Conservation (phyloP, 805 yeast genomes). For the Helenozyma baotianmanensis region DNA sequence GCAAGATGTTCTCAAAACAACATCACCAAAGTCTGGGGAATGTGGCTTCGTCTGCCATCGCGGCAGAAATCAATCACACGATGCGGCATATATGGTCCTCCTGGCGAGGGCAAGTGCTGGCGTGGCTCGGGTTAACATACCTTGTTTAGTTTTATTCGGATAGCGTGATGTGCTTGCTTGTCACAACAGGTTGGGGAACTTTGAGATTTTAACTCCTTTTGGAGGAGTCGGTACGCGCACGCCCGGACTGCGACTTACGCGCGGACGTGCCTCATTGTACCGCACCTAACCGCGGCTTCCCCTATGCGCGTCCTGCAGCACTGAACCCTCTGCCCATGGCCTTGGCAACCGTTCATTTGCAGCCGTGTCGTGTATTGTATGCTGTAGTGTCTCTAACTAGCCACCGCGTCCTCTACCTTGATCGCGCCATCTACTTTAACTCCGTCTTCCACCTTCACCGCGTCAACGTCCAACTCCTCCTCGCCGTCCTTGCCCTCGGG, state of each 20-base stretch:
- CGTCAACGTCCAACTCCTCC: constrained; percentile 7
- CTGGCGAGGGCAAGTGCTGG: no score
- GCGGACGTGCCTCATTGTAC: constrained; percentile 4
- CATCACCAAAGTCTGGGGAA: no score
- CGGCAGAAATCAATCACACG: no score
- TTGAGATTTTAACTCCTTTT: constrained; percentile 18
- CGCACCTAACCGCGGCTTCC: neutral
- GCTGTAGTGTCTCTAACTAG: neutral
- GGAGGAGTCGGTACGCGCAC: constrained; percentile 16
- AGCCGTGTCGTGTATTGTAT: neutral
- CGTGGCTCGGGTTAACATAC: no score
- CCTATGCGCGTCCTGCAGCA: neutral
- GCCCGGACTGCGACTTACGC: constrained; percentile 6
- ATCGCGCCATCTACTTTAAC: no score
- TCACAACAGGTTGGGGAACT: constrained; percentile 15
- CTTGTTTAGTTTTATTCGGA: constrained; percentile 1
- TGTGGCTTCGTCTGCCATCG: constrained; percentile 1
- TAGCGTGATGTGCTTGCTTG: constrained; percentile 1
- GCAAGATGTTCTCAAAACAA: constrained; percentile 8
- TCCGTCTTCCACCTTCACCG: constrained; percentile 5
- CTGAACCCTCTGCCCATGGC: constrained; percentile 3
- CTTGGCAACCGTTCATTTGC: constrained; percentile 1
- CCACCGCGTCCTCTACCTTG: no score
- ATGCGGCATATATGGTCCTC: no score
- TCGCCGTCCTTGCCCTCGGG: constrained; percentile 2